Conservation (phyloP, 2,329 filamentous ascomycete genomes). For the Pseudopyricularia cyperi region DNA sequence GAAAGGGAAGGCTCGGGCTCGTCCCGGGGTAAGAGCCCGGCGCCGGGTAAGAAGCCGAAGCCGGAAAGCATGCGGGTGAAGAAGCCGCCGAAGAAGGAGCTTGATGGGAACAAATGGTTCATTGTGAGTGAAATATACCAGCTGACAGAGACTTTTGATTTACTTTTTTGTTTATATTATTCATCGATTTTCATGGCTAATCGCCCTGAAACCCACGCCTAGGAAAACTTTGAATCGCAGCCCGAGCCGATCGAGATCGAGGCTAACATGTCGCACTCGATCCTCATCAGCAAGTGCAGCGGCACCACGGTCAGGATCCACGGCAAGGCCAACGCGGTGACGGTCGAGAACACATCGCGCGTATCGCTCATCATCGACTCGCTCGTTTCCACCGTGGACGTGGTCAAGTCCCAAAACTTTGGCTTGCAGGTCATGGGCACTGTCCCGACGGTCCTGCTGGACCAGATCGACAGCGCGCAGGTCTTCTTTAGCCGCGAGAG, state of each 20-base stretch:
- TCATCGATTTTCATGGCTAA: background rate
- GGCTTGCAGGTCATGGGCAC: conserved; percentile 82
- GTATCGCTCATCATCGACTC: conserved; percentile 80
- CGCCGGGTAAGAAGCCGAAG: conserved; percentile 78
- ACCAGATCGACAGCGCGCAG: conserved; percentile 83
- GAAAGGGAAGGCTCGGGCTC: conserved; percentile 32
- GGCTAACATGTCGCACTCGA: conserved; percentile 71
- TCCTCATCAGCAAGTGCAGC: conserved; percentile 85
- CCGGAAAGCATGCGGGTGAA: conserved; percentile 74
- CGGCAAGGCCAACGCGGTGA: conserved; percentile 95
- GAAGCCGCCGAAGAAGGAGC: conserved; percentile 66
- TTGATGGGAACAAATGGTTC: conserved; percentile 87
- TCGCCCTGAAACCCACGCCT: background rate
- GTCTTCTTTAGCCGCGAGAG: conserved; percentile 79
- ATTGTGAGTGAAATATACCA: conserved; percentile 41
- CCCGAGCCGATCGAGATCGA: conserved; percentile 64
- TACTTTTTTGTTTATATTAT: background rate
- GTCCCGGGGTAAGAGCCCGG: conserved; percentile 65
- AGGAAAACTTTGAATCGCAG: conserved; percentile 85
- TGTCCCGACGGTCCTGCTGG: conserved; percentile 77
- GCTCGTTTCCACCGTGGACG: conserved; percentile 81
- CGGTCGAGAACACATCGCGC: conserved; percentile 77
- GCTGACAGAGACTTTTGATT: too few species aligned
- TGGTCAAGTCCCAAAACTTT: conserved; percentile 91
- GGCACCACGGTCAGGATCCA: conserved; percentile 81